Evolutionary conservation across 345 rosid species (phyloP).

Genomic region (Citrus glauca): DNA sequence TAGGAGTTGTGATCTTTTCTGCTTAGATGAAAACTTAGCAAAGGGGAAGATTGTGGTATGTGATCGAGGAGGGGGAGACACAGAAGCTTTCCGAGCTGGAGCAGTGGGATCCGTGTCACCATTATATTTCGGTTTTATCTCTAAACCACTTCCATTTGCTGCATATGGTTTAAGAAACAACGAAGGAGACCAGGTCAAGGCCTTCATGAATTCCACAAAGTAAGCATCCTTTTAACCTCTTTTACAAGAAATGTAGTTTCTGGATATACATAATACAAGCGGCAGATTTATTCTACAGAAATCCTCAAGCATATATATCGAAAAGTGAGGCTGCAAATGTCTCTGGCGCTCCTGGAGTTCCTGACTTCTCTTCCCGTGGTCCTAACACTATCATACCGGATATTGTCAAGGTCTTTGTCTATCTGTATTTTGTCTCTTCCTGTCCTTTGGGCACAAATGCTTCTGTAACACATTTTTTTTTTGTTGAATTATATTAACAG

Average conservation of each 20-base stretch:
- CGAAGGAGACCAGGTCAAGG: not conserved
- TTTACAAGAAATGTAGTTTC: not conserved
- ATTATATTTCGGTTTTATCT: not conserved
- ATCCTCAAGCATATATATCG: conserved; percentile 15
- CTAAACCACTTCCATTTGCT: not conserved
- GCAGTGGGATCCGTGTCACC: conserved; percentile 21
- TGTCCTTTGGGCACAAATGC: no score
- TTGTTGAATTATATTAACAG: no score
- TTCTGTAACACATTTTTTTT: no score
- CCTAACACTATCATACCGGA: conserved; percentile 26
- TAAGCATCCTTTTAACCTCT: conserved; percentile 6
- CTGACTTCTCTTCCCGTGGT: conserved; percentile 41
- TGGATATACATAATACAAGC: not conserved
- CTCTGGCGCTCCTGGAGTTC: conserved; percentile 27
- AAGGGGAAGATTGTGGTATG: conserved; percentile 35
- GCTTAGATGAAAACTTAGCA: conserved; percentile 9
- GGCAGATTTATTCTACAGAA: not conserved
- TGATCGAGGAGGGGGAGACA: not conserved
- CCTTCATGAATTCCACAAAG: conserved; percentile 34
- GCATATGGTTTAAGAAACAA: not conserved
- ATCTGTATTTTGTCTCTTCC: not conserved
- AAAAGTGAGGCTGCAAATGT: conserved; percentile 27
- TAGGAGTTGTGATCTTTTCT: not conserved
- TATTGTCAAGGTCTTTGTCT: conserved; percentile 18
- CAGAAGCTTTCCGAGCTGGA: conserved; percentile 20